Evolutionary conservation across 164 flowering plant genomes (phyloP).

Genomic region (Taxillus chinensis): DNA sequence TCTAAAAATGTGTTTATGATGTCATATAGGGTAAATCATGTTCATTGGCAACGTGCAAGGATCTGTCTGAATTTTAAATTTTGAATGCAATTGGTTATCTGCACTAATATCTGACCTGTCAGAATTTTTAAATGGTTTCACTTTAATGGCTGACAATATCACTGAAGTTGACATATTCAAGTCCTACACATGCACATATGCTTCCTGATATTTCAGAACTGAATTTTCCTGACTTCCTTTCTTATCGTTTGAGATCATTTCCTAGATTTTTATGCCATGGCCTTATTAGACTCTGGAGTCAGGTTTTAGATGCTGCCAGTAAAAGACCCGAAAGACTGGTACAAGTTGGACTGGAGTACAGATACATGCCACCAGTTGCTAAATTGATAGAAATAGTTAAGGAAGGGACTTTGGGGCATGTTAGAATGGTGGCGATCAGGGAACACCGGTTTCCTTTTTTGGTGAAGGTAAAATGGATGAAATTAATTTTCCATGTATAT

Average conservation of each 20-base stretch:
- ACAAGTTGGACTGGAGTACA: slow-evolving; percentile 92
- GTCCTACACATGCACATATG: too few relatives aligned
- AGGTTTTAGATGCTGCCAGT: slow-evolving; percentile 77
- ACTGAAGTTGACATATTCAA: too few relatives aligned
- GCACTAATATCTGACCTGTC: too few relatives aligned
- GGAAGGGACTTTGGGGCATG: slow-evolving; percentile 54
- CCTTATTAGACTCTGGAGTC: slow-evolving; percentile 2
- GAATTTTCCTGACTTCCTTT: too few relatives aligned
- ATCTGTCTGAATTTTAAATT: not conserved
- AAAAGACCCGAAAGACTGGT: slow-evolving; percentile 69
- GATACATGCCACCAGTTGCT: slow-evolving; percentile 98
- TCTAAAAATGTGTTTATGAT: too few relatives aligned
- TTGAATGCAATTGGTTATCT: too few relatives aligned
- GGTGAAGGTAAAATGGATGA: slow-evolving; percentile 59
- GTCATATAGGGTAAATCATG: not conserved
- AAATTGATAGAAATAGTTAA: slow-evolving; percentile 72
- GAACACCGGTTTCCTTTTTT: slow-evolving; percentile 94
- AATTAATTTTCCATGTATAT: not conserved
- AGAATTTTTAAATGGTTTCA: too few relatives aligned
- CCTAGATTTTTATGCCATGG: too few relatives aligned
- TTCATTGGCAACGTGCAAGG: not conserved
- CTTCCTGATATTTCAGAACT: too few relatives aligned
- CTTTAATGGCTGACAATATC: too few relatives aligned
- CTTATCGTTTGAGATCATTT: too few relatives aligned
- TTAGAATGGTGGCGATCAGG: slow-evolving; percentile 88